Base-by-base conservation (phyloP, 75 land plant species). In the Cunninghamia lanceolata region DNA sequence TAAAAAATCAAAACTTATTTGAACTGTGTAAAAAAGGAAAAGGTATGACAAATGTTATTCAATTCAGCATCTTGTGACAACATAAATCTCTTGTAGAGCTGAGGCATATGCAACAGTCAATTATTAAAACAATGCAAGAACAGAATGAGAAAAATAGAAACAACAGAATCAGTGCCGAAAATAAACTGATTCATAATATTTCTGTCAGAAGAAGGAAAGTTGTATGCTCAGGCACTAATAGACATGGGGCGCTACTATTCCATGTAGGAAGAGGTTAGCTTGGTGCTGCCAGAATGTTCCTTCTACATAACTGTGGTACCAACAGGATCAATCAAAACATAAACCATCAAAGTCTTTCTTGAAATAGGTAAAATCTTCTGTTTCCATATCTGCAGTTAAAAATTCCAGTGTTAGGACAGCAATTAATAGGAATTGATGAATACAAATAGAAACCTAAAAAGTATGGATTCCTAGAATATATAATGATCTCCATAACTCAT, bases 251-350 rank as follows among this genome's bases (percentile, higher is more conserved):
- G 36, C 36, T 34, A 34, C 36, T 10, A 30, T 32, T 73, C 36
- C 68, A 25, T 63, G n/a, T 63, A 63, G 25, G 68, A 63, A 63
- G 34, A 32, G 75, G 36, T 34, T 13, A 32, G 75, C n/a, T 34
- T 25, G 75, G 75, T 73, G 9, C 13, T 73, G 75, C 75, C 38
- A 34, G n/a, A 43, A 80, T 80, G 82, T 80, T 40, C 13, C 63
- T 83, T 53, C 87, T 89, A 94, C 93, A 94, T 90, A 5, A 94
- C 36, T 59, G 93, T 90, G 46, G 89, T 93, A 40, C 96, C 96
- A 34, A 96, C 92, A 68, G 95, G 95, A 88, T 94, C 93, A 59
- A 96, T 87, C 70, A 82, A 45, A 84, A 88, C 93, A 88, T 95
- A 88, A 66, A 94, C 81, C 14, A 88, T 36, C 25, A 95, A 85